Evolutionary conservation across 768 basidiomycete species (phyloP), one percentile per base, ranked within the genome.

Genomic region (Thelephora ganbajun): DNA sequence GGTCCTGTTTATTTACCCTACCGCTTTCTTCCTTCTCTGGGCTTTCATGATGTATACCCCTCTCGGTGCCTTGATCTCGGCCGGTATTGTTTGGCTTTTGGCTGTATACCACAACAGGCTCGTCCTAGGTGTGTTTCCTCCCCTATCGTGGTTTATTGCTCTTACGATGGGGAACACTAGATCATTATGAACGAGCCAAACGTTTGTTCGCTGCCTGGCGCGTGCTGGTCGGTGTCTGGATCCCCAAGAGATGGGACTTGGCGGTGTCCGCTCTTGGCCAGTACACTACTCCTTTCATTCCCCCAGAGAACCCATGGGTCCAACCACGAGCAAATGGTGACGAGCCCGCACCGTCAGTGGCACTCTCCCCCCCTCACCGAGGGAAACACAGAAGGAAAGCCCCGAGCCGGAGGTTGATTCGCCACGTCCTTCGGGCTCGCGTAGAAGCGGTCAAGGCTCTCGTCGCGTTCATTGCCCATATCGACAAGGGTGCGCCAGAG

Each of bases 171-270:
- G n/a, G 1, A 16, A 19, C 22, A 30, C 33, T 53, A 86, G 84
- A 75, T 48, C 81, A 80, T 53, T 93, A 93, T 60, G 73, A 83
- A 55, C 74, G 91, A 26, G 77, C 80, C 44, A 94, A 92, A 64
- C 86, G 85, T 36, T 73, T 94, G 43, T 71, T 84, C 14, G 88
- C 93, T 5, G 80, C 92, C n/a, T 99, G 94, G 92, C 81, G 90
- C 47, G 80, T 96, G n/a, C 74, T 99, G 12, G 76, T 97, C 53
- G 96, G 93, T 6, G 79, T 98, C 11, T 98, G 96, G 96, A 73
- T 75, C 0, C 92, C 93, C 5, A 80, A 76, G 60, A 69, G 66
- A 41, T 88, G 82, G 80, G 93, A 96, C 53, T 68, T 93, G 39
- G 76, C 87, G 4, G 61, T 85, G 20, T 59, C 75, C n/a, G 78